phyloP scores from a whole-genome alignment of 371 early-diverging fungal genomes.

The Haplosporangium sp. region DNA sequence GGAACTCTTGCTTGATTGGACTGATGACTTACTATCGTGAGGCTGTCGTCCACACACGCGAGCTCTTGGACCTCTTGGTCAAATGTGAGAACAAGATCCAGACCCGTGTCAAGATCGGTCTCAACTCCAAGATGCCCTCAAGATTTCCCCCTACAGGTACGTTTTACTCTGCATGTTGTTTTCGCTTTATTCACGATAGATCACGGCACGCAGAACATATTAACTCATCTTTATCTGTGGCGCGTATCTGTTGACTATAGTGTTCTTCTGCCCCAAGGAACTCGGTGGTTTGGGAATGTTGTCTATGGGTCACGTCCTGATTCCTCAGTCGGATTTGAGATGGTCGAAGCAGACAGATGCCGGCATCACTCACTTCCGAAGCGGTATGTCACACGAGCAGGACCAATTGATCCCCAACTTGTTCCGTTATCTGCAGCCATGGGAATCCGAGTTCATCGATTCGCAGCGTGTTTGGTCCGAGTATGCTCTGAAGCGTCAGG shows the following conservation, averaged over 20 bases:
- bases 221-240: conserved; percentile 74
- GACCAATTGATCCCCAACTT: conserved; percentile 97
- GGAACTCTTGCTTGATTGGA: conserved; percentile 95
- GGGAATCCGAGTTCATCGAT: conserved; percentile 98
- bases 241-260: conserved; percentile 6
- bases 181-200: neutral
- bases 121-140: conserved; percentile 99
- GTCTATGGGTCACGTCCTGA: conserved; percentile 98
- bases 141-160: conserved; percentile 95
- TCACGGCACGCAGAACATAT: neutral
- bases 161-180: neutral
- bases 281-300: conserved; percentile 99
- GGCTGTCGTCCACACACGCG: conserved; percentile 97
- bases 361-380: conserved; percentile 98
- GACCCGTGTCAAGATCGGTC: conserved; percentile 98
- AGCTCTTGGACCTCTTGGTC: conserved; percentile 94
- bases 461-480: conserved; percentile 99
- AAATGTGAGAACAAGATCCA: conserved; percentile 98
- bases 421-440: conserved; percentile 97
- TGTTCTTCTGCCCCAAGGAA: conserved; percentile 84
- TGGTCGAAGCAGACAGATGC: conserved; percentile 98
- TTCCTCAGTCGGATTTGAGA: conserved; percentile 96
- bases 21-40: conserved; percentile 98
- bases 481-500: conserved; percentile 96
- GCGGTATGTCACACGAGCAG: conserved; percentile 98